Percentiles rank a stretch among this genome's conserved stretches.
Evolutionary conservation across 176 grass and related monocot genomes (phyloP).

Genomic region (Avena atlantica): DNA sequence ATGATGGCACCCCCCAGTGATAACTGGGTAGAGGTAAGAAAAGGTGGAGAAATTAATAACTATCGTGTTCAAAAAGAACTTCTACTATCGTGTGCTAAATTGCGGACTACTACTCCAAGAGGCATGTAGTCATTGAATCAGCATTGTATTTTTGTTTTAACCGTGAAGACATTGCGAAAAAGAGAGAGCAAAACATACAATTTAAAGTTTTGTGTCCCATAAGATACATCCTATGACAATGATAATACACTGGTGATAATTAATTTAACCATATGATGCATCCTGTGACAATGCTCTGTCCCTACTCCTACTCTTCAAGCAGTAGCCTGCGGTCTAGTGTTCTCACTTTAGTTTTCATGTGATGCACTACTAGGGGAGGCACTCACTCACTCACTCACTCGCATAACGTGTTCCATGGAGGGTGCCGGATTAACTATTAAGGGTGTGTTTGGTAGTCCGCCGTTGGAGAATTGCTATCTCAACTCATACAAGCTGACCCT

Average conservation of each 20-base stretch:
- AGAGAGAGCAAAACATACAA: not conserved
- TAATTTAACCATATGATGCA: not conserved
- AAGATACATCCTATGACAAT: too few relatives aligned
- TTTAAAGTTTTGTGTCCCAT: too few relatives aligned
- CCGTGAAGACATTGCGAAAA: not conserved
- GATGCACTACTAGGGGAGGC: not conserved
- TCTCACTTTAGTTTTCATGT: not conserved
- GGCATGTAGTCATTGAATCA: too few relatives aligned
- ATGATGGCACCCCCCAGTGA: constrained; percentile 7
- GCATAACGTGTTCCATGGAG: constrained; percentile 23
- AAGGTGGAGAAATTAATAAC: not conserved
- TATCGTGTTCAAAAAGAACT: too few relatives aligned
- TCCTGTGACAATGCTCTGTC: not conserved
- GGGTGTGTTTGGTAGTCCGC: too few relatives aligned
- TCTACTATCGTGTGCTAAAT: too few relatives aligned
- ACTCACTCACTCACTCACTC: not conserved
- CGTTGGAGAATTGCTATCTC: too few relatives aligned
- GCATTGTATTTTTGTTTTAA: too few relatives aligned
- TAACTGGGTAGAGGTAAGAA: not conserved
- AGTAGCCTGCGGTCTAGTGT: not conserved
- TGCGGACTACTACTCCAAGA: too few relatives aligned
- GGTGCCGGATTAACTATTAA: too few relatives aligned
- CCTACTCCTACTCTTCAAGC: not conserved
- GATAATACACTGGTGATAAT: too few relatives aligned
- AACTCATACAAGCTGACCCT: too few relatives aligned